A percentile compares a stretch with the other conserved stretches of the same genome.
phyloP scores from a whole-genome alignment of 2,329 filamentous ascomycete genomes.

The Pseudonectria buxi region DNA sequence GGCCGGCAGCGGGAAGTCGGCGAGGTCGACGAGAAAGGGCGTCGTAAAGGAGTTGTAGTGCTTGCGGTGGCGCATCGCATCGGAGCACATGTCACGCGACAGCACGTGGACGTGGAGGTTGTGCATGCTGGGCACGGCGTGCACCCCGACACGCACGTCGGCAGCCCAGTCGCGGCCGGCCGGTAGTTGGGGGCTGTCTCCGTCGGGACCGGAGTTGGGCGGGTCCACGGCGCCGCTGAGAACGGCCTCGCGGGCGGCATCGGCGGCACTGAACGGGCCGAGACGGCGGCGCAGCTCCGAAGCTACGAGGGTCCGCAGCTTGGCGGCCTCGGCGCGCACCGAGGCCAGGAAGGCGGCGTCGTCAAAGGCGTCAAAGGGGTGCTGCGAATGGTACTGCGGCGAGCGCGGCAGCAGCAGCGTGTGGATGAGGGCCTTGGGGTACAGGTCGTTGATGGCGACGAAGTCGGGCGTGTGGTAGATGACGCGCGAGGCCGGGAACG shows the following conservation, averaged over 20 bases:
- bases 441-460: conserved; percentile 74
- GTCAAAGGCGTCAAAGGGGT: conserved; percentile 73
- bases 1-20: conserved; percentile 67
- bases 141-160: conserved; percentile 72
- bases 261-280: conserved; percentile 55
- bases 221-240: conserved; percentile 47
- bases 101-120: conserved; percentile 88
- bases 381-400: conserved; percentile 48
- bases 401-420: conserved; percentile 80
- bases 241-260: conserved; percentile 59
- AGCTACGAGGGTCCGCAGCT: conserved; percentile 60
- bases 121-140: conserved; percentile 85
- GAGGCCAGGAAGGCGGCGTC: conserved; percentile 61
- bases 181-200: conserved; percentile 47
- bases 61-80: conserved; percentile 67
- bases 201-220: conserved; percentile 8
- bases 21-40: conserved; percentile 71
- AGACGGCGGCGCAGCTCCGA: conserved; percentile 66
- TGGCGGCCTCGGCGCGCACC: conserved; percentile 54
- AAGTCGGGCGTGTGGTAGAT: conserved; percentile 62
- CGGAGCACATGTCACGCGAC: conserved; percentile 69
- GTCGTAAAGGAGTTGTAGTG: conserved; percentile 93
- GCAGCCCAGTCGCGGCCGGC: conserved; percentile 68
- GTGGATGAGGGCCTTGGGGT: conserved; percentile 80
- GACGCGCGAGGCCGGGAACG: conserved; percentile 53